Percentiles rank a stretch among this genome's conserved stretches.
These are phyloP conservation scores for Xylaria multiplex DNA, from an alignment of 2,329 filamentous ascomycete genomes.

Conservation along the genomic window DNA sequence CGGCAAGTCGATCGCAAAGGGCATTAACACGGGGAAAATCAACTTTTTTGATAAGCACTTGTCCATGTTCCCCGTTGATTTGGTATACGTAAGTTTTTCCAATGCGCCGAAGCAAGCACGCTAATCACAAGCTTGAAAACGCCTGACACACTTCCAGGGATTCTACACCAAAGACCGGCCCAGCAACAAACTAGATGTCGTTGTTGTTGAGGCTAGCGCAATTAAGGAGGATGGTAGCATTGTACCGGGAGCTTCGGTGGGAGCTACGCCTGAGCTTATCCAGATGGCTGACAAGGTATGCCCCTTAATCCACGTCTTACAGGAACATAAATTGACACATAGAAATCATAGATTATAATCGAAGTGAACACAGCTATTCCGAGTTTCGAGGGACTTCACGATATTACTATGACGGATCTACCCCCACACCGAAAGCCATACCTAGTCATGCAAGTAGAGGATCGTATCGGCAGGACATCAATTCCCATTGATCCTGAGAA, in stretches of 20 bases:
- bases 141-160: conserved; percentile 58
- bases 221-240: conserved; percentile 91
- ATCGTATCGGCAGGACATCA: conserved; percentile 83
- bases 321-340: conserved; percentile 7
- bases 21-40: conserved; percentile 88
- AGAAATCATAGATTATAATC: conserved; percentile 72
- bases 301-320: neutral
- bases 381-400: conserved; percentile 87
- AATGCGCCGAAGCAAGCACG: neutral
- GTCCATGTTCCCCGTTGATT: conserved; percentile 89
- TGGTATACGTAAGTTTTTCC: conserved; percentile 72
- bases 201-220: conserved; percentile 84
- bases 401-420: conserved; percentile 88
- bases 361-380: conserved; percentile 90
- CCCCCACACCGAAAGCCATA: conserved; percentile 86
- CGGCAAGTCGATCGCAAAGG: conserved; percentile 88
- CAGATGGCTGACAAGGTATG: conserved; percentile 86
- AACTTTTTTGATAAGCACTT: conserved; percentile 95
- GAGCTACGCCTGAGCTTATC: conserved; percentile 84
- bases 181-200: conserved; percentile 80
- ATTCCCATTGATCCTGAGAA: conserved; percentile 87
- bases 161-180: conserved; percentile 85
- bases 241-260: conserved; percentile 85
- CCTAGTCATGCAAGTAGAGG: conserved; percentile 84
- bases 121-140: neutral